Evolutionary conservation across 2,329 filamentous ascomycete species (phyloP), one percentile per base, ranked within the genome.

Genomic region (Diaporthe citrichinensis): DNA sequence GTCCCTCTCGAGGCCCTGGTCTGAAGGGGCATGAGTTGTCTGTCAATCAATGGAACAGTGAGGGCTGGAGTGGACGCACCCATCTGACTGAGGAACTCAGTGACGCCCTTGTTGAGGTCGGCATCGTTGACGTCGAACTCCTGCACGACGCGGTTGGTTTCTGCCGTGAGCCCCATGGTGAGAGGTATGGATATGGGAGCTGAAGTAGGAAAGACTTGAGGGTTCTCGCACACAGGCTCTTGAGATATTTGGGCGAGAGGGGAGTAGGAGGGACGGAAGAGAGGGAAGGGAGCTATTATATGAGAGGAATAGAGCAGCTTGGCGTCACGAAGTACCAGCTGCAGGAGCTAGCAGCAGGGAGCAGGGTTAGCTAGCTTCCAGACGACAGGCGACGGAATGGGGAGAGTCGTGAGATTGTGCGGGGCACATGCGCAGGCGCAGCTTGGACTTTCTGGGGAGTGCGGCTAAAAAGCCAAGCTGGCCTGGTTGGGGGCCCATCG

Each of bases 71-170:
- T 74, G 46, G 62, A 84, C 85, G 74, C 85, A 89, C 94, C 88
- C 93, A 98, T 96, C 87, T 98, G 92, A 77, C 89, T 88, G 78
- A 98, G 90, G 82, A 98, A 99, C 84, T 98, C 95, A 78, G 91
- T 88, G 77, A 98, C 95, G 78, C 92, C 94, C 81, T 89, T 91
- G 84, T 95, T 95, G 81, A 98, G 90, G 84, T 95, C 90, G 72
- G 92, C 91, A 80, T 95, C 90, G 76, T 91, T 88, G 85, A 96
- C 96, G 73, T 98, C 94, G 86, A 98, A 98, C 84, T 97, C 92
- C 80, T 91, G 91, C 80, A 94, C 94, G 81, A 98, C 92, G 82
- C 91, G 91, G 89, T 92, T 92, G 76, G 95, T 95, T 85, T 96
- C 94, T 77, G 92, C 90, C 77, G 86, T 86, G 78, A 93, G 87